Conservation (phyloP, 1,284 basidiomycete species). For the Ganoderma sinense region DNA sequence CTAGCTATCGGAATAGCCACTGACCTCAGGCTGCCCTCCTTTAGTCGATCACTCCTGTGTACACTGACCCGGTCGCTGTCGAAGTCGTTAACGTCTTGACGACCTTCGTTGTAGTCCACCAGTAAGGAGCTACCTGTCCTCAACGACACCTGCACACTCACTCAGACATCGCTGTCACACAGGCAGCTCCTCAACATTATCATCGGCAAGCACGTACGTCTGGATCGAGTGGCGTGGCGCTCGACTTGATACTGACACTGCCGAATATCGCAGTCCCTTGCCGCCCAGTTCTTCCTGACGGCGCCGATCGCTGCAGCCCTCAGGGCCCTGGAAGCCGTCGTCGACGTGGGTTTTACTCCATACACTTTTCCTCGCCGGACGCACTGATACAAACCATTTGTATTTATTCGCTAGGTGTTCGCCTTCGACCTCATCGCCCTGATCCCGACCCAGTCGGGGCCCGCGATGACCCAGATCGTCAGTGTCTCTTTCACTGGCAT, state of each 20-base stretch:
- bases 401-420: background rate
- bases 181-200: slow-evolving; percentile 12
- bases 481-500: background rate
- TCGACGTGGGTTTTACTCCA: slow-evolving; percentile 1
- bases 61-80: slow-evolving; percentile 1
- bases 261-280: slow-evolving; percentile 2
- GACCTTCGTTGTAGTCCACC: slow-evolving; percentile 16
- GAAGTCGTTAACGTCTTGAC: slow-evolving; percentile 15
- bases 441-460: slow-evolving; percentile 4
- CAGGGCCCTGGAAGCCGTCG: slow-evolving; percentile 3
- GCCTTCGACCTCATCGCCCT: slow-evolving; percentile 7
- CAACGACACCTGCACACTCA: background rate
- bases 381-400: background rate
- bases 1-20: background rate
- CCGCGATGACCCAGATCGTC: slow-evolving; percentile 7
- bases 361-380: too few species aligned
- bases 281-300: slow-evolving; percentile 17
- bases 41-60: background rate
- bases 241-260: background rate
- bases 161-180: too few species aligned
- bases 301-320: slow-evolving; percentile 15
- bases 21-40: background rate
- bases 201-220: slow-evolving; percentile 15
- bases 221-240: background rate
- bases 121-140: background rate